Conservation (phyloP, 2,329 filamentous ascomycete species). For the Cladosporium velox region DNA sequence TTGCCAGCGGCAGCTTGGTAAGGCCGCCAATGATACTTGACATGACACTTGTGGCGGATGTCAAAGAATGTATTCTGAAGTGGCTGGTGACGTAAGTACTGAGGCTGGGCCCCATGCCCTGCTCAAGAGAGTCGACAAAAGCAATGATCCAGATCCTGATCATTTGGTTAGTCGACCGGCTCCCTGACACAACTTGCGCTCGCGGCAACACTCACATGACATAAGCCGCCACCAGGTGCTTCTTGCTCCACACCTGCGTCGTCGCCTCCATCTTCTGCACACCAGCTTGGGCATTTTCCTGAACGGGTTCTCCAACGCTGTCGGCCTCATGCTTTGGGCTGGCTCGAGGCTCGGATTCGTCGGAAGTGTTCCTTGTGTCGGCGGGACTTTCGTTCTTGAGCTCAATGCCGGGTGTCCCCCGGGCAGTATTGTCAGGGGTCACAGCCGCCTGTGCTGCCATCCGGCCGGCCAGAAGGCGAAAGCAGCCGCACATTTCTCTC, state of each 20-base stretch:
- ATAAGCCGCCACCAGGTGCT: slow-evolving; percentile 18
- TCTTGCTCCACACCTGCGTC: slow-evolving; percentile 20
- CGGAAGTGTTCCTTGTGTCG: neutral
- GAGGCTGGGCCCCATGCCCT: slow-evolving; percentile 33
- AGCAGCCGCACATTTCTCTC: slow-evolving; percentile 1
- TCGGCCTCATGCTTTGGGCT: neutral
- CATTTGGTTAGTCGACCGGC: slow-evolving; percentile 13
- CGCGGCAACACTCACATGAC: slow-evolving; percentile 35
- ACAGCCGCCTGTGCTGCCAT: neutral
- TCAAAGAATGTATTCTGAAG: slow-evolving; percentile 36
- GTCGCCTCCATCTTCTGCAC: slow-evolving; percentile 22
- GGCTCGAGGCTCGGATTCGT: neutral
- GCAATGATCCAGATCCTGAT: slow-evolving; percentile 41
- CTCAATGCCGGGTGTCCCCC: neutral
- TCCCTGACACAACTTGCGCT: neutral
- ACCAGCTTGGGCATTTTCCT: slow-evolving; percentile 22
- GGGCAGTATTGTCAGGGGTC: neutral
- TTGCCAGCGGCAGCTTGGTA: slow-evolving; percentile 65
- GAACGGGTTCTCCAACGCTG: slow-evolving; percentile 2
- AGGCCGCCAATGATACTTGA: slow-evolving; percentile 59
- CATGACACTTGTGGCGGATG: slow-evolving; percentile 57
- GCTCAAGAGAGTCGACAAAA: slow-evolving; percentile 41
- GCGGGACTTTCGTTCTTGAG: neutral
- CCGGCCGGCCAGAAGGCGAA: neutral
- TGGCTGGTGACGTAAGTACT: slow-evolving; percentile 34